These are phyloP conservation scores for Phytopythium sindhum DNA, from an alignment of 352 stramenopile genomes.

Conservation along the genomic window DNA sequence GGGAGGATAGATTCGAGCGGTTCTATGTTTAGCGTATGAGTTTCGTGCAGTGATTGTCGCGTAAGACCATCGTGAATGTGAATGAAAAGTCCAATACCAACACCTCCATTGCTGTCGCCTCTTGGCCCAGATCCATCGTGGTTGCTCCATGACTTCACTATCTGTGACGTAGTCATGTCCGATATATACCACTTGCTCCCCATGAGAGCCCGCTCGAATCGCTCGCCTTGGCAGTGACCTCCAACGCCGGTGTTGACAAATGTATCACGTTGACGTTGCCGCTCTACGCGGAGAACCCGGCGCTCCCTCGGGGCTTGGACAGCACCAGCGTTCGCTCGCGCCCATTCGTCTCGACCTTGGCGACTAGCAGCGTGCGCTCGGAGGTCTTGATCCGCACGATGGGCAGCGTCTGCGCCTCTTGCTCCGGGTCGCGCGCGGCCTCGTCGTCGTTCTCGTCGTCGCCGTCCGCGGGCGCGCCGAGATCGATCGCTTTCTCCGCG, in stretches of 20 bases:
- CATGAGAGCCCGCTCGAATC: neutral
- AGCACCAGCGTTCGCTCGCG: slow-evolving; percentile 59
- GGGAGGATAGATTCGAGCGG: neutral
- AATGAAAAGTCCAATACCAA: slow-evolving; percentile 1
- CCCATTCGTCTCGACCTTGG: slow-evolving; percentile 37
- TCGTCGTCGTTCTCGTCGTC: slow-evolving; percentile 21
- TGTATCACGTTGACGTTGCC: neutral
- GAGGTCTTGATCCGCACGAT: slow-evolving; percentile 54
- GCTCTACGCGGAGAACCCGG: slow-evolving; percentile 14
- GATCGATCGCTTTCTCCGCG: slow-evolving; percentile 54
- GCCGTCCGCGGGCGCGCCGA: slow-evolving; percentile 37
- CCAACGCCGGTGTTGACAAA: neutral
- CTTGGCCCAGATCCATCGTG: too few species aligned
- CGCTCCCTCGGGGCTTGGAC: slow-evolving; percentile 39
- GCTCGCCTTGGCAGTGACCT: too few species aligned
- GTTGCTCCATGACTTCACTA: too few species aligned
- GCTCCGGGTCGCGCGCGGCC: slow-evolving; percentile 9
- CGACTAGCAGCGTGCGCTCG: slow-evolving; percentile 51
- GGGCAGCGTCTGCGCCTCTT: slow-evolving; percentile 32
- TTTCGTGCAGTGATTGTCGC: slow-evolving; percentile 1
- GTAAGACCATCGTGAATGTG: neutral
- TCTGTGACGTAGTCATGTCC: too few species aligned
- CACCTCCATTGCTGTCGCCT: too few species aligned
- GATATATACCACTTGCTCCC: too few species aligned
- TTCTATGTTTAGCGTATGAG: slow-evolving; percentile 2